These are phyloP conservation scores for Anacardium occidentale DNA, from an alignment of 345 rosid genomes.

Conservation along the genomic window DNA sequence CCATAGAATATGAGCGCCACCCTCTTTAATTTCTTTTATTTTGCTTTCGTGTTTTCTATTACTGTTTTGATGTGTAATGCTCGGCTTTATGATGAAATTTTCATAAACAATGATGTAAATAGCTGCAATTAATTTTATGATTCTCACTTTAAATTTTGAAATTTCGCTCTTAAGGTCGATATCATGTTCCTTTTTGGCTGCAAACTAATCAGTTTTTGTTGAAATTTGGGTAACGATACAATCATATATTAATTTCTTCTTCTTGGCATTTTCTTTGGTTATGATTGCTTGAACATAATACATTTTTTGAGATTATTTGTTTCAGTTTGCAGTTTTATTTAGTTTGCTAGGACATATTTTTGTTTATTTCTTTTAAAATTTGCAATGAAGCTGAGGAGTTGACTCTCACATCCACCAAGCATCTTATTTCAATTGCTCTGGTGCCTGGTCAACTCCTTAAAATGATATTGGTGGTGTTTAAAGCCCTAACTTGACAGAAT, in stretches of 20 bases:
- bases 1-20: conserved; percentile 52
- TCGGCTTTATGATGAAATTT: background rate
- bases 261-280: too few species aligned
- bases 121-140: background rate
- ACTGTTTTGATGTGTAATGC: background rate
- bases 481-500: conserved; percentile 33
- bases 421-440: conserved; percentile 15
- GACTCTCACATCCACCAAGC: conserved; percentile 19
- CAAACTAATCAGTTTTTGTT: too few species aligned
- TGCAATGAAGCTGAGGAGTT: conserved; percentile 12
- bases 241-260: too few species aligned
- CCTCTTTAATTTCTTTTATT: background rate
- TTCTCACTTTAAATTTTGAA: too few species aligned
- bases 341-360: background rate
- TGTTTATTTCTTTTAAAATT: background rate
- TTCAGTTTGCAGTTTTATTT: too few species aligned
- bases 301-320: background rate
- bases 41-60: too few species aligned
- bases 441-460: conserved; percentile 25
- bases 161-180: background rate
- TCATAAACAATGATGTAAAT: background rate
- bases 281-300: too few species aligned
- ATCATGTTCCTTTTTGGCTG: too few species aligned
- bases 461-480: conserved; percentile 35
- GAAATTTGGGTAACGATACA: too few species aligned